Evolutionary conservation across 768 basidiomycete genomes (phyloP), one percentile per base, ranked within the genome.

Genomic region (Exsudoporus frostii): DNA sequence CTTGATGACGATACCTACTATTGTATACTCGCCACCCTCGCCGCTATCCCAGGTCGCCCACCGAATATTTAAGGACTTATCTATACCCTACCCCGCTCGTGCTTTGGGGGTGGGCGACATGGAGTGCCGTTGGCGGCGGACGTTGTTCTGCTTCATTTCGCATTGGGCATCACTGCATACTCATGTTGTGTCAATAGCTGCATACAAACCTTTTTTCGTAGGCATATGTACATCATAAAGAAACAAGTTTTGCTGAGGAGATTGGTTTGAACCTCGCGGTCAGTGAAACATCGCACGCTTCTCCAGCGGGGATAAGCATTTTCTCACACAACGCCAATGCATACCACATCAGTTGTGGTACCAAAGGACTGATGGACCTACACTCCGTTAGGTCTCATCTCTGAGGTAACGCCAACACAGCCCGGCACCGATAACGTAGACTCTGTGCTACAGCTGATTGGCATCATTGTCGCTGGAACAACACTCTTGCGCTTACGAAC

Each of bases 151-250:
- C 66, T 67, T 67, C 65, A 67, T 67, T 40, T 65, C 56, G 40
- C 68, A 68, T 62, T 59, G 55, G 57, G 54, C 61, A 57, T 54
- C 48, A 44, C 55, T 61, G 61, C 68, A 68, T 71, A 58, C 51
- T 65, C 64, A 70, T 70, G 70, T 71, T 69, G 68, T 70, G 63
- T 70, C 68, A 62, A 71, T 70, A 70, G 62, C 59, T 55, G 69
- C 68, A 69, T 71, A 67, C 61, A 58, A 55, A 51, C 50, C 45
- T 50, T 57, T 50, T 54, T 62, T 55, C 57, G 59, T 67, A 60
- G 62, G 70, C 70, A 70, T 70, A 58, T 69, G 70, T 71, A 72
- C 66, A 58, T 58, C 58, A 70, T 48, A 62, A 58, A 60, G 61
- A 68, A 59, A 54, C 57, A 61, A 64, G 54, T 54, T 61, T 59